phyloP scores from a whole-genome alignment of 768 basidiomycete species.

The Coprinopsis marcescibilis region DNA sequence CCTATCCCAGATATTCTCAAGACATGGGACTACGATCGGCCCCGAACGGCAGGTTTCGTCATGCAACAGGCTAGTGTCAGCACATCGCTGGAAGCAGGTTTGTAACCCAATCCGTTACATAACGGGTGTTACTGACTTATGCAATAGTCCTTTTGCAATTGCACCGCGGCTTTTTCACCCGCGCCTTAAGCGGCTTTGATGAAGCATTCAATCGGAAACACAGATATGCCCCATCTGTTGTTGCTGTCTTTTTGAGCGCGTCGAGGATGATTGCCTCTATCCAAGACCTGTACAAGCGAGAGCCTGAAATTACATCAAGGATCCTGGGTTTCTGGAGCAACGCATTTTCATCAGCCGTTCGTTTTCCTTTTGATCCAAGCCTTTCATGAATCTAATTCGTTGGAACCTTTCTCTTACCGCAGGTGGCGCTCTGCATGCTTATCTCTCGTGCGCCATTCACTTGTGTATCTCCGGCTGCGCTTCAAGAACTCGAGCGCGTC shows the following conservation, averaged over 20 bases:
- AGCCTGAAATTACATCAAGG: conserved; percentile 54
- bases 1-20: conserved; percentile 45
- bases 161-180: conserved; percentile 63
- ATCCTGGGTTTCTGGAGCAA: conserved; percentile 51
- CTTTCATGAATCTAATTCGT: not conserved
- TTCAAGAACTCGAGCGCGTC: conserved; percentile 54
- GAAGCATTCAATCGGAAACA: conserved; percentile 55
- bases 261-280: conserved; percentile 58
- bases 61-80: conserved; percentile 58
- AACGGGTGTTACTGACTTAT: conserved; percentile 1
- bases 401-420: not conserved
- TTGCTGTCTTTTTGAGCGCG: conserved; percentile 62
- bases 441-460: conserved; percentile 65
- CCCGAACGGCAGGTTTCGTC: conserved; percentile 37
- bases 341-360: conserved; percentile 46
- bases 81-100: conserved; percentile 60
- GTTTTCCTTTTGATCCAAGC: conserved; percentile 14
- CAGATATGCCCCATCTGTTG: conserved; percentile 63
- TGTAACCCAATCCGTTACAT: conserved; percentile 11
- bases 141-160: conserved; percentile 55
- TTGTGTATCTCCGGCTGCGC: conserved; percentile 54
- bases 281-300: conserved; percentile 47
- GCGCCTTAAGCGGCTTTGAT: conserved; percentile 53
- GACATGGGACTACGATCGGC: conserved; percentile 25
- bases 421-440: conserved; percentile 48